These are phyloP conservation scores for Penicillium freii DNA, from an alignment of 2,329 filamentous ascomycete genomes.

Conservation along the genomic window DNA sequence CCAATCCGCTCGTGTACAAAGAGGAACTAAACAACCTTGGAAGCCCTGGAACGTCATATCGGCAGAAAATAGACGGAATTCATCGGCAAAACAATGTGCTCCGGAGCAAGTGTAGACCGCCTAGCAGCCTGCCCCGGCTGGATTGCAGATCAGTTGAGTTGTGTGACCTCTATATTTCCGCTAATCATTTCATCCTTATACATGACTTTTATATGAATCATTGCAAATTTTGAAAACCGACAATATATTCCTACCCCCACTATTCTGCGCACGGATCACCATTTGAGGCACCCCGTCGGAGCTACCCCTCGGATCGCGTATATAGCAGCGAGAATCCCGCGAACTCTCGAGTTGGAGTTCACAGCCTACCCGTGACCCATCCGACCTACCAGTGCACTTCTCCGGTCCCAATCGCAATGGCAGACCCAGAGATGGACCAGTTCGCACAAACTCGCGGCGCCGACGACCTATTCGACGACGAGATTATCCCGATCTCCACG, in stretches of 20 bases:
- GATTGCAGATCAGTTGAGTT: neutral
- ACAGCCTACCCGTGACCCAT: neutral
- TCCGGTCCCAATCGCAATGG: slow-evolving; percentile 13
- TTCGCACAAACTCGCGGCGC: slow-evolving; percentile 51
- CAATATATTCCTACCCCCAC: slow-evolving; percentile 1
- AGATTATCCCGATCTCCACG: slow-evolving; percentile 47
- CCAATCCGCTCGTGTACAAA: no score
- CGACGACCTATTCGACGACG: slow-evolving; percentile 53
- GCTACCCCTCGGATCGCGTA: slow-evolving; percentile 22
- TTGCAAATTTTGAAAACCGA: neutral
- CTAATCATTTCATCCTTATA: neutral
- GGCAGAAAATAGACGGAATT: slow-evolving; percentile 14
- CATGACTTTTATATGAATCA: neutral
- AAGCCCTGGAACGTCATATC: slow-evolving; percentile 3
- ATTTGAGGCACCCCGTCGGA: slow-evolving; percentile 19
- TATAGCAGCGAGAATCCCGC: slow-evolving; percentile 13
- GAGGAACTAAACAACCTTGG: neutral
- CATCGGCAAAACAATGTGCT: neutral
- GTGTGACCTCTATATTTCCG: neutral
- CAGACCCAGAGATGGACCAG: slow-evolving; percentile 41
- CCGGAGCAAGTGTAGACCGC: slow-evolving; percentile 1
- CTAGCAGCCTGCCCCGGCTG: neutral
- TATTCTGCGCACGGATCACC: slow-evolving; percentile 24
- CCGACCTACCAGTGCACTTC: neutral
- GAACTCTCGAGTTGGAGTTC: neutral